These are phyloP conservation scores for Diaporthe velutina DNA, from an alignment of 2,329 filamentous ascomycete genomes.

Conservation along the genomic window DNA sequence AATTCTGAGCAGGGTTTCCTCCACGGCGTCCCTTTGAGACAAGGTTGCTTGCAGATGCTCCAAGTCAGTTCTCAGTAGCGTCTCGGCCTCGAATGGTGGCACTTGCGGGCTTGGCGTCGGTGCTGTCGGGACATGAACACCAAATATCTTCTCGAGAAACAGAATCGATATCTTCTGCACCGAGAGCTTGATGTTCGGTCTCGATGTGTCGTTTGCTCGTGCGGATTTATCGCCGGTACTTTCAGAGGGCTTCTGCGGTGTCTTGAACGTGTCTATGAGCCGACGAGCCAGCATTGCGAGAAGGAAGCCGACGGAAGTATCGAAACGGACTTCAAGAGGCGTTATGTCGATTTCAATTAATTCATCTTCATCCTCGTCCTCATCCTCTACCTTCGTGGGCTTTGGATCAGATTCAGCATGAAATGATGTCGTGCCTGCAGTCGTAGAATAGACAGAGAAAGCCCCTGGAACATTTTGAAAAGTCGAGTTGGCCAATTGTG, in stretches of 20 bases:
- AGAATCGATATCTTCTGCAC: constrained; percentile 65
- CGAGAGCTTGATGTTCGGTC: constrained; percentile 58
- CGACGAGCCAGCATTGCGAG: constrained; percentile 64
- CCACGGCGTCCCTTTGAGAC: constrained; percentile 45
- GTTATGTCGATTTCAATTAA: constrained; percentile 65
- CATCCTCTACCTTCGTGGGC: constrained; percentile 36
- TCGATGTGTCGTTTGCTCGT: constrained; percentile 39
- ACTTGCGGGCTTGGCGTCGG: constrained; percentile 53
- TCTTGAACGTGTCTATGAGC: constrained; percentile 60
- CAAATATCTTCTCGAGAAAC: constrained; percentile 67
- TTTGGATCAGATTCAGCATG: constrained; percentile 30
- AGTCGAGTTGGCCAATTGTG: constrained; percentile 28
- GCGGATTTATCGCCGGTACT: constrained; percentile 39
- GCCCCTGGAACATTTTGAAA: constrained; percentile 67
- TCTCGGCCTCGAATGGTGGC: constrained; percentile 59
- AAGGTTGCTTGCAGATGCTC: constrained; percentile 56
- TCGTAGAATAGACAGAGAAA: constrained; percentile 64
- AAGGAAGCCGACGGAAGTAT: constrained; percentile 68
- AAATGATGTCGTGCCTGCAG: constrained; percentile 33
- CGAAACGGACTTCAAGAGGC: constrained; percentile 66
- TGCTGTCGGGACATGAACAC: constrained; percentile 60
- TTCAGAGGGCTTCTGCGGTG: neutral
- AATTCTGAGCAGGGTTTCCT: constrained; percentile 59
- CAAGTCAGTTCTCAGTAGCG: constrained; percentile 65
- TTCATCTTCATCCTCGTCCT: constrained; percentile 46